A percentile compares a stretch with the other conserved stretches of the same genome.
Conservation (phyloP, 202 grass and related monocot species). For the Setaria viridis region DNA sequence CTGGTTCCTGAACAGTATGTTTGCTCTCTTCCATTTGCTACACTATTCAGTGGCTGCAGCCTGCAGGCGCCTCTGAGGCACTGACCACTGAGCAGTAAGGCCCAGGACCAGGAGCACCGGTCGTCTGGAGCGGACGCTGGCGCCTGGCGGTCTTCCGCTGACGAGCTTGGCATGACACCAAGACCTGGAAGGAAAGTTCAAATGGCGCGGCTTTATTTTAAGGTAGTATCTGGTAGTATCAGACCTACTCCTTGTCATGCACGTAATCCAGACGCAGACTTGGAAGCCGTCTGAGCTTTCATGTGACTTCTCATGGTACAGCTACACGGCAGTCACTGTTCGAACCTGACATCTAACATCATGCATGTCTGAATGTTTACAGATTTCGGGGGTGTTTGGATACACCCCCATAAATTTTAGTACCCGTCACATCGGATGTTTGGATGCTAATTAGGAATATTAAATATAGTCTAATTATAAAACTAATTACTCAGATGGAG, state of each 20-base stretch:
- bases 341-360: not conserved
- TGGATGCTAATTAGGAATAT: too few species aligned
- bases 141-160: too few species aligned
- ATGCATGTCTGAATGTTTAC: not conserved
- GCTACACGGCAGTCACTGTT: not conserved
- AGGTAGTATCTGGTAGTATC: too few species aligned
- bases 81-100: not conserved
- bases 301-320: constrained; percentile 32
- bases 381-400: too few species aligned
- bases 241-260: not conserved
- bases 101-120: not conserved
- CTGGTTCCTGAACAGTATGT: not conserved
- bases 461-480: too few species aligned
- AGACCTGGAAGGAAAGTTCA: too few species aligned
- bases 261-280: not conserved
- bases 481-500: too few species aligned
- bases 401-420: too few species aligned
- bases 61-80: not conserved
- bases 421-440: too few species aligned
- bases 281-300: not conserved
- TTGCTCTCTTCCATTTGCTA: not conserved
- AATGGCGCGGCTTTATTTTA: constrained; percentile 20
- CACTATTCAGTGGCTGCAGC: not conserved
- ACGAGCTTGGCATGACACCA: not conserved
- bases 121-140: not conserved